phyloP scores from a whole-genome alignment of 1,284 basidiomycete genomes.

The Ustilago vetiveriae region DNA sequence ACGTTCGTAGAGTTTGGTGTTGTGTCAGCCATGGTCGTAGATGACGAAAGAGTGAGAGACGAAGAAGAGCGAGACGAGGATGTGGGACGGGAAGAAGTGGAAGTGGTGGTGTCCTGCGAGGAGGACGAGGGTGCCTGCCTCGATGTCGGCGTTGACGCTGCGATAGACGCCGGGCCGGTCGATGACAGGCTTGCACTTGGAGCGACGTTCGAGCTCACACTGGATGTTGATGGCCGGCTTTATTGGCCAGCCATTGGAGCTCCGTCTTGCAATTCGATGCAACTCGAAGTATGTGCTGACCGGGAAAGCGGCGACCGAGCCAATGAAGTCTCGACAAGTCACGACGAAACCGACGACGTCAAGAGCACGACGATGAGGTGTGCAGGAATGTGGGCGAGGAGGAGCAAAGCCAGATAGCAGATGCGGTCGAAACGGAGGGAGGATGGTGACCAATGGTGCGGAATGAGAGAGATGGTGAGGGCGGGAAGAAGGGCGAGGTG shows the following conservation, averaged over 20 bases:
- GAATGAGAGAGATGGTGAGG: not conserved
- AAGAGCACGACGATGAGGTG: not conserved
- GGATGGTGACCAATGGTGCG: not conserved
- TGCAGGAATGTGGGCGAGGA: not conserved
- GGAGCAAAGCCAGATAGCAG: not conserved
- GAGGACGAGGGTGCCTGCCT: conserved; percentile 25
- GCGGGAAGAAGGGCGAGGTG: not conserved
- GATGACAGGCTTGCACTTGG: conserved; percentile 31
- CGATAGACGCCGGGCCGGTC: conserved; percentile 15
- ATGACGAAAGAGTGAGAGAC: not conserved
- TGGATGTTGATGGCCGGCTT: conserved; percentile 15
- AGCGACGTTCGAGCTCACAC: conserved; percentile 26
- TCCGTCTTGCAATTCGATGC: too few relatives aligned
- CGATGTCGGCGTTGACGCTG: conserved; percentile 13
- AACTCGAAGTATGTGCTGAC: not conserved
- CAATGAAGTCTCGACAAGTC: too few relatives aligned
- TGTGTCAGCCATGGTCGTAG: conserved; percentile 40
- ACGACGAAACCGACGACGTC: too few relatives aligned
- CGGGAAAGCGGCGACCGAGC: not conserved
- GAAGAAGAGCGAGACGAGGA: conserved; percentile 4
- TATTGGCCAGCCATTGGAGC: conserved; percentile 21
- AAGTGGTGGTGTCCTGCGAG: too few relatives aligned
- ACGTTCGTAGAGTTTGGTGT: conserved; percentile 10
- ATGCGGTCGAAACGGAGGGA: not conserved
- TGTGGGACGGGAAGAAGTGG: conserved; percentile 2